Evolutionary conservation across 164 flowering plant genomes (phyloP), one percentile per base, ranked within the genome.

Genomic region (Euptelea pleiosperma): DNA sequence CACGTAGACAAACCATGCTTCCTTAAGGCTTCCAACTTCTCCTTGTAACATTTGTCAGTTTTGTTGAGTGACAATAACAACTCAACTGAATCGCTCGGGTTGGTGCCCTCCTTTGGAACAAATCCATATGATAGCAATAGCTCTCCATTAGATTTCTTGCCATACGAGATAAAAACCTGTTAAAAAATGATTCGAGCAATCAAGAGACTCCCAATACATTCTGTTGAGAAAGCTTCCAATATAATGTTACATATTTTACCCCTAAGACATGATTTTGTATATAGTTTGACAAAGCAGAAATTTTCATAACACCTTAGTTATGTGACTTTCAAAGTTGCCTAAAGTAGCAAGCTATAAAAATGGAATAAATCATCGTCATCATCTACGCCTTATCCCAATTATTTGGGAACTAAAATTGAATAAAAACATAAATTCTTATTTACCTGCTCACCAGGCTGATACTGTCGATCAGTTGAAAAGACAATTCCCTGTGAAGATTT

Each of bases 391-490:
- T n/a, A n/a, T n/a, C n/a, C n/a, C n/a, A n/a, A n/a, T n/a, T n/a
- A n/a, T n/a, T n/a, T n/a, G 22, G 29, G 49, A 4, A 22, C 22
- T 9, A 24, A 46, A 2, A 12, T 14, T 8, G 11, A 26, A 44
- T 1, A 5, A 34, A 58, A 25, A 6, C 49, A 2, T 6, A 37
- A 12, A 37, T 63, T 19, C 42, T 37, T 62, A 12, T 69, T 74
- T 84, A 92, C 98, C 96, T 92, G 98, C 89, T 92, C 98, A 78
- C 96, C 94, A 80, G 90, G 96, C 68, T 84, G 87, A 69, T 89
- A 92, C 4, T 83, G 72, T 35, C 91, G 75, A 67, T 92, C 96
- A 53, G 98, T 87, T 30, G 90, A 80, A 70, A 87, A 92, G 53
- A 92, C 88, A 58, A 92, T 78, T 54, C 90, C 98, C 52, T 89